Evolutionary conservation across 1,284 basidiomycete species (phyloP).

Genomic region (Mycosarcoma maydis): DNA sequence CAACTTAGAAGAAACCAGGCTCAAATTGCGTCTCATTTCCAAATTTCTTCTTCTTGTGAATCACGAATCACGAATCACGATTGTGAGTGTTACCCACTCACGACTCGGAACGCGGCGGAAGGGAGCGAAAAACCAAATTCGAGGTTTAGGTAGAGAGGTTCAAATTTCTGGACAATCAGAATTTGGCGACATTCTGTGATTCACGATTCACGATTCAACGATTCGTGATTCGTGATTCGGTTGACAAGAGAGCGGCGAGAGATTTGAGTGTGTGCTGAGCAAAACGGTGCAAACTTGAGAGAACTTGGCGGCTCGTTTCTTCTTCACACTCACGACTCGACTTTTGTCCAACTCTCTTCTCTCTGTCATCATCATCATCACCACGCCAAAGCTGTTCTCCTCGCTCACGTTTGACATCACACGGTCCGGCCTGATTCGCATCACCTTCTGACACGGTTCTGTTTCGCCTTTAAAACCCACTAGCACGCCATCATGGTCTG

Average conservation of each 20-base stretch:
- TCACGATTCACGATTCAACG: too few species aligned
- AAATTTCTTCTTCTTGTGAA: not conserved
- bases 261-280: conserved; percentile 21
- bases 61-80: too few species aligned
- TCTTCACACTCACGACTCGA: conserved; percentile 3
- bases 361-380: not conserved
- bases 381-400: not conserved
- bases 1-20: conserved; percentile 30
- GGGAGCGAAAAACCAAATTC: not conserved
- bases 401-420: not conserved
- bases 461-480: too few species aligned
- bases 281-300: not conserved
- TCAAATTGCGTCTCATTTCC: not conserved
- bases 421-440: too few species aligned
- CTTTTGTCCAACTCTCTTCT: not conserved
- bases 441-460: too few species aligned
- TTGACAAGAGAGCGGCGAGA: too few species aligned
- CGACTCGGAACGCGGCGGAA: conserved; percentile 45
- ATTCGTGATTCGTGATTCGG: too few species aligned
- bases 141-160: too few species aligned
- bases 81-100: too few species aligned
- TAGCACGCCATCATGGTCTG: conserved; percentile 48
- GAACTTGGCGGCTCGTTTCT: too few species aligned
- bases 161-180: too few species aligned
- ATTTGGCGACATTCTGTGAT: too few species aligned